Evolutionary conservation across 495 filamentous ascomycete species (phyloP).

Genomic region (Niebla homalea): DNA sequence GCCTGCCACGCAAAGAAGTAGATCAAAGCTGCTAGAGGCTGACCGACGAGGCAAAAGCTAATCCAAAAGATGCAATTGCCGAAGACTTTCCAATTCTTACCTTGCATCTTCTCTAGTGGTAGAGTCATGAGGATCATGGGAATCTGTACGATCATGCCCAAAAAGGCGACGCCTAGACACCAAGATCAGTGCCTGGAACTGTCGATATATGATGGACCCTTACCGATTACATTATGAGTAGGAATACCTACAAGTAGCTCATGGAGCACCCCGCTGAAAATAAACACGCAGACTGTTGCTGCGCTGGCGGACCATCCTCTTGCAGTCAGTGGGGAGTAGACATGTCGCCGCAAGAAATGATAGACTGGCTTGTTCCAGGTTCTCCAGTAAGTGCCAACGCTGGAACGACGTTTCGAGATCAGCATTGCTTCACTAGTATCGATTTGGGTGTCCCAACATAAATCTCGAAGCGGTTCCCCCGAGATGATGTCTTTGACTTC

Average conservation of each 20-base stretch:
- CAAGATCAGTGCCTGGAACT: not conserved
- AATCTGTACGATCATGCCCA: slow-evolving; percentile 86
- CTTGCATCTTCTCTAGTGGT: slow-evolving; percentile 64
- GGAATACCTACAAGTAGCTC: slow-evolving; percentile 89
- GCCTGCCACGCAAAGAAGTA: slow-evolving; percentile 99
- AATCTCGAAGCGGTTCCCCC: too few species aligned
- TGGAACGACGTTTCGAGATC: slow-evolving; percentile 13
- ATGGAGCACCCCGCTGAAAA: slow-evolving; percentile 75
- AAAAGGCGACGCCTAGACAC: slow-evolving; percentile 67
- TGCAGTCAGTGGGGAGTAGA: slow-evolving; percentile 73
- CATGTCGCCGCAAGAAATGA: slow-evolving; percentile 85
- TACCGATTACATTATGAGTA: slow-evolving; percentile 88
- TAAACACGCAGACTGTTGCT: slow-evolving; percentile 69
- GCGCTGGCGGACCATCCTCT: slow-evolving; percentile 56
- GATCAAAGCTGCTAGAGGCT: slow-evolving; percentile 75
- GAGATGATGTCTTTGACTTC: too few species aligned
- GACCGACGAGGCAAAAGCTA: slow-evolving; percentile 83
- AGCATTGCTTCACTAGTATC: too few species aligned
- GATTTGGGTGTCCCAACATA: too few species aligned
- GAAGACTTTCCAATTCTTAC: slow-evolving; percentile 55
- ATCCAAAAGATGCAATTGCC: slow-evolving; percentile 95
- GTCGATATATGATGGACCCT: slow-evolving; percentile 10
- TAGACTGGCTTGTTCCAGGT: slow-evolving; percentile 97
- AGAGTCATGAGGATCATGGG: slow-evolving; percentile 73
- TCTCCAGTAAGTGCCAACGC: slow-evolving; percentile 80